A percentile compares a stretch with the other conserved stretches of the same genome.
These are phyloP conservation scores for Ceratocystis harringtonii DNA, from an alignment of 2,329 filamentous ascomycete species.

Conservation along the genomic window DNA sequence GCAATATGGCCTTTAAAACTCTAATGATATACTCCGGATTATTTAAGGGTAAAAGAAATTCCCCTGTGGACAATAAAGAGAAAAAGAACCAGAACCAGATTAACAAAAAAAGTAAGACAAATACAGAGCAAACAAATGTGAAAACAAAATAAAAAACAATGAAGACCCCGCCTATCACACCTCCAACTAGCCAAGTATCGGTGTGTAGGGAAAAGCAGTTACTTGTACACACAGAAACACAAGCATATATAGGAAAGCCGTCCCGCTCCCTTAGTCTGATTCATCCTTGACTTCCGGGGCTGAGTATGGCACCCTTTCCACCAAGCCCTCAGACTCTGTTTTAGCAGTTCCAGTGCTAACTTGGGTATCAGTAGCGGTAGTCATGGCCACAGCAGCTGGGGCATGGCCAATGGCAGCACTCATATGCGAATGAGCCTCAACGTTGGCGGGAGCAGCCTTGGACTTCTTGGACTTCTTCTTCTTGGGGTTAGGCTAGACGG, in stretches of 20 bases:
- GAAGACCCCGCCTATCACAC: background rate
- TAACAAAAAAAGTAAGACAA: background rate
- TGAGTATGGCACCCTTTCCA: slow-evolving; percentile 25
- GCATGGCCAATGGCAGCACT: slow-evolving; percentile 39
- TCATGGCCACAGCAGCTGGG: slow-evolving; percentile 38
- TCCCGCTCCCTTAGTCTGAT: slow-evolving; percentile 28
- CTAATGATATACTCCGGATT: slow-evolving; percentile 2
- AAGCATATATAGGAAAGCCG: background rate
- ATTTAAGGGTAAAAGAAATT: background rate
- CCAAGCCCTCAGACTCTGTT: background rate
- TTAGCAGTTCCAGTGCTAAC: slow-evolving; percentile 35
- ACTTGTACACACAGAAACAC: background rate
- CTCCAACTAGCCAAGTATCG: background rate
- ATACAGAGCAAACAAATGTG: background rate
- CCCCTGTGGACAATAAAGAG: background rate
- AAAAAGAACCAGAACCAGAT: background rate
- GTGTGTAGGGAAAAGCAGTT: background rate
- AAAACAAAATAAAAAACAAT: background rate
- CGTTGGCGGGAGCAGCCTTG: slow-evolving; percentile 24
- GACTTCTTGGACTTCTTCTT: slow-evolving; percentile 44
- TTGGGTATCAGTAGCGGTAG: slow-evolving; percentile 42
- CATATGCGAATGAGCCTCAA: slow-evolving; percentile 30
- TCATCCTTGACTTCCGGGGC: slow-evolving; percentile 41
- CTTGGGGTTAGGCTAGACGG: slow-evolving; percentile 28
- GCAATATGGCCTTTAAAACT: background rate